A percentile compares a stretch with the other conserved stretches of the same genome.
Conservation (phyloP, 1,139 yeast species). For the Schwanniomyces etchellsii region DNA sequence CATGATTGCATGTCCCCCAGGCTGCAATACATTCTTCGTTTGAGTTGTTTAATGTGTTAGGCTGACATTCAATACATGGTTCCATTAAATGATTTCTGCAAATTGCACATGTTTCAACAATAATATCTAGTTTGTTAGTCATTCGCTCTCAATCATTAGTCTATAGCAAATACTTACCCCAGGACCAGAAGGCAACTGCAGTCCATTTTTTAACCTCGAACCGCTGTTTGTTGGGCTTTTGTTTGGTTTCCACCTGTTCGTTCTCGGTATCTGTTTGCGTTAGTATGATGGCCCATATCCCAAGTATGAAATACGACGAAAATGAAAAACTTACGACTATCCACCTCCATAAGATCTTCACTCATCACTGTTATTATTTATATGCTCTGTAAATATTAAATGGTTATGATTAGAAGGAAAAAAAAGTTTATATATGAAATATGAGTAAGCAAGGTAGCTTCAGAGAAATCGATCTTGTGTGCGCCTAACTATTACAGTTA, state of each 20-base stretch:
- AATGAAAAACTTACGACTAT: conserved; percentile 20
- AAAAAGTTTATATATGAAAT: no score
- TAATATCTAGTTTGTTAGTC: conserved; percentile 51
- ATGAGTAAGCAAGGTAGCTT: no score
- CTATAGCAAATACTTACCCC: conserved; percentile 54
- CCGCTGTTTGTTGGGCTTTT: conserved; percentile 23
- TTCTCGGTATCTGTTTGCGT: conserved; percentile 5
- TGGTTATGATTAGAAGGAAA: no score
- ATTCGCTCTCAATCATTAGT: neutral
- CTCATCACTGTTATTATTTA: no score
- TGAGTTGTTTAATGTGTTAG: conserved; percentile 64
- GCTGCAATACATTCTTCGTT: conserved; percentile 89
- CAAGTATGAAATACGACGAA: neutral
- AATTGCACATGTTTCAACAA: conserved; percentile 95
- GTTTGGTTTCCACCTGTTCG: conserved; percentile 4
- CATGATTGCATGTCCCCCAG: conserved; percentile 95
- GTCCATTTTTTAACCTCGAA: conserved; percentile 73
- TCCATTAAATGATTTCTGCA: conserved; percentile 99
- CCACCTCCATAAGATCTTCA: conserved; percentile 27
- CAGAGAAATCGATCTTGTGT: no score
- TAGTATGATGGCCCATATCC: no score
- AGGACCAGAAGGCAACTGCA: conserved; percentile 99
- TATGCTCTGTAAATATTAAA: no score
- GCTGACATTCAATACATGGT: conserved; percentile 96
- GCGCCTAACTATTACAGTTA: no score